phyloP scores from a whole-genome alignment of 2,329 filamentous ascomycete genomes.

The Trichophaea hybrida region DNA sequence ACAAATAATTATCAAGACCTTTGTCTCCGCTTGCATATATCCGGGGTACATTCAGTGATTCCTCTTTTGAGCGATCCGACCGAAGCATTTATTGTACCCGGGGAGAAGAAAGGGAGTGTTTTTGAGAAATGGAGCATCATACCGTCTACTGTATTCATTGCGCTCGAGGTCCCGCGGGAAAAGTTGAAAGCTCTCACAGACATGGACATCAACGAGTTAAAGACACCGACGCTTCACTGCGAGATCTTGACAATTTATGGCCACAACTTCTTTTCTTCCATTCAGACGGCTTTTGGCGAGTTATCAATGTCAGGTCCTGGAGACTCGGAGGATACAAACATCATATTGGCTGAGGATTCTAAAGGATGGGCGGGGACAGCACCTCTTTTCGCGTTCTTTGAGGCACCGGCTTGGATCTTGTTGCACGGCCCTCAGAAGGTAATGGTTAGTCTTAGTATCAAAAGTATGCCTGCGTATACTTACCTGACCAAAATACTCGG shows the following conservation, averaged over 20 bases:
- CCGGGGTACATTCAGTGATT: conserved; percentile 1
- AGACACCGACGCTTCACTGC: conserved; percentile 14
- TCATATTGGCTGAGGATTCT: conserved; percentile 16
- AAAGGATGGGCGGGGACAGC: conserved; percentile 18
- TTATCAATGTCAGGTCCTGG: background rate
- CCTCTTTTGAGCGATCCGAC: too few relatives aligned
- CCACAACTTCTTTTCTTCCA: conserved; percentile 8
- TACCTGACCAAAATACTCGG: too few relatives aligned
- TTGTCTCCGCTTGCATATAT: conserved; percentile 9
- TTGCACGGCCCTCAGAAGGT: conserved; percentile 11
- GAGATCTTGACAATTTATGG: background rate
- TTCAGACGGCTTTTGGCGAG: conserved; percentile 13
- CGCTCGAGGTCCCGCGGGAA: conserved; percentile 12
- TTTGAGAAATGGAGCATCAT: conserved; percentile 3
- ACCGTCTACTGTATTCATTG: conserved; percentile 10
- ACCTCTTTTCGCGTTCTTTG: conserved; percentile 19
- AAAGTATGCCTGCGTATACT: too few relatives aligned
- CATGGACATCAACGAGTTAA: background rate
- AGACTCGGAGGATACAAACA: conserved; percentile 5
- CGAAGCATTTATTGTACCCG: background rate
- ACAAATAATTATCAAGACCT: conserved; percentile 16
- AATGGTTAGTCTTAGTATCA: too few relatives aligned
- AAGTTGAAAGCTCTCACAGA: conserved; percentile 10
- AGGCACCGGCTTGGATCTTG: conserved; percentile 21
- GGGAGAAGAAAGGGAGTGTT: conserved; percentile 3